Evolutionary conservation across 2,329 filamentous ascomycete species (phyloP).

Genomic region (Orbilia quercus): DNA sequence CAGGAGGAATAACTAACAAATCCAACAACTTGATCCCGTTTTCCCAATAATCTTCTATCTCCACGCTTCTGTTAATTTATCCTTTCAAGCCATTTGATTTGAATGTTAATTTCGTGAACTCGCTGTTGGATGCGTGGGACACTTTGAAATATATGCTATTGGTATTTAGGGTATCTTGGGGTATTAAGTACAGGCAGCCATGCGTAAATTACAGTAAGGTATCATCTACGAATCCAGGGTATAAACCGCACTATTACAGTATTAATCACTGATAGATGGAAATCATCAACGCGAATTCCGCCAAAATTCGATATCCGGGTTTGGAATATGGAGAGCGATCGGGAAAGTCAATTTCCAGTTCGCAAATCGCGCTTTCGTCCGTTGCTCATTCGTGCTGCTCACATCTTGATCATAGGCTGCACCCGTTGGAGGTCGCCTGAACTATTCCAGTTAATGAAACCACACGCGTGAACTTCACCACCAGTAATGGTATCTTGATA

Average conservation of each 20-base stretch:
- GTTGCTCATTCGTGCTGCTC: not conserved
- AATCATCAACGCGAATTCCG: not conserved
- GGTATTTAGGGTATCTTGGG: slow-evolving; percentile 6
- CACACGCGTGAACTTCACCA: slow-evolving; percentile 34
- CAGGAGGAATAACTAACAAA: too few relatives aligned
- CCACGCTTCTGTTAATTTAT: too few relatives aligned
- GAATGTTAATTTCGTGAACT: too few relatives aligned
- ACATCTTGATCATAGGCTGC: not conserved
- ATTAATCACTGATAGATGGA: slow-evolving; percentile 4
- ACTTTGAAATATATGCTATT: not conserved
- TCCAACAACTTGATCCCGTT: too few relatives aligned
- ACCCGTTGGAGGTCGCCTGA: not conserved
- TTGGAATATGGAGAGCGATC: too few relatives aligned
- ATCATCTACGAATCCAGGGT: slow-evolving; percentile 12
- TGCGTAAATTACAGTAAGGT: slow-evolving; percentile 10
- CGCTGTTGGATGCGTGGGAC: too few relatives aligned
- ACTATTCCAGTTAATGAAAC: slow-evolving; percentile 41
- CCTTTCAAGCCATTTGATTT: too few relatives aligned
- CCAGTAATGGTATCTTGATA: slow-evolving; percentile 40
- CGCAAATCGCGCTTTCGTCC: not conserved
- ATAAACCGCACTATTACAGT: slow-evolving; percentile 11
- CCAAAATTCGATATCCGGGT: not conserved
- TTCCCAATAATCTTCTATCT: too few relatives aligned
- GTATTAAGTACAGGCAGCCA: slow-evolving; percentile 1
- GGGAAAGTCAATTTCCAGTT: not conserved